A percentile compares a stretch with the other conserved stretches of the same genome.
Evolutionary conservation across 768 basidiomycete genomes (phyloP).

Genomic region (Ramaria sp.): DNA sequence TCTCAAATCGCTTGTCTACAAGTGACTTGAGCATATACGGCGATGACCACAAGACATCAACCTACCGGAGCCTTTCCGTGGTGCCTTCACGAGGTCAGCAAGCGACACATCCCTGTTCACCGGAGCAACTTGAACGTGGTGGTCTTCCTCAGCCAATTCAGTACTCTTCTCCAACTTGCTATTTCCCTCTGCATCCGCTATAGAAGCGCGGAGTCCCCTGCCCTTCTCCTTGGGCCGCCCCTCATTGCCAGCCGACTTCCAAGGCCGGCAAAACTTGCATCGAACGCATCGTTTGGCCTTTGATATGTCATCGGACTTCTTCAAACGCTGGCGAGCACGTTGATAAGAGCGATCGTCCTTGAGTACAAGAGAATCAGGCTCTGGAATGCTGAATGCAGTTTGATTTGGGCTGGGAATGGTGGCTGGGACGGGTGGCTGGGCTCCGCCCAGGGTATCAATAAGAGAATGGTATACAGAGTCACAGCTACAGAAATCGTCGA

Average conservation of each 20-base stretch:
- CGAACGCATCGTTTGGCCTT: constrained; percentile 1
- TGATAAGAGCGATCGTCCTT: constrained; percentile 5
- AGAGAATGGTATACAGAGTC: constrained; percentile 8
- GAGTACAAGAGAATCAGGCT: neutral
- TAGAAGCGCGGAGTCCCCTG: neutral
- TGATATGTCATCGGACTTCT: constrained; percentile 5
- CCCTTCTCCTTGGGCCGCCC: neutral
- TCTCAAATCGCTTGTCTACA: constrained; percentile 4
- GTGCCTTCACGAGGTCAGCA: constrained; percentile 1
- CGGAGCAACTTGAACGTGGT: neutral
- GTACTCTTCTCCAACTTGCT: neutral
- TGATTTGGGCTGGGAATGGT: neutral
- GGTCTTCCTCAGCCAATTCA: neutral
- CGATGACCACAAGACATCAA: neutral
- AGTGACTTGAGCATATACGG: neutral
- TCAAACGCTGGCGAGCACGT: constrained; percentile 6
- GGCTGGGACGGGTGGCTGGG: neutral
- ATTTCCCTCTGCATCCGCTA: neutral
- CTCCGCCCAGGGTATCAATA: neutral
- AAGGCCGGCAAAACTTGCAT: constrained; percentile 1
- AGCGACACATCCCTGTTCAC: neutral
- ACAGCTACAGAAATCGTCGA: constrained; percentile 5
- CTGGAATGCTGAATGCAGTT: neutral
- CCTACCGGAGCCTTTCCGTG: neutral
- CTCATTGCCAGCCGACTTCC: neutral